Conservation (phyloP, 345 rosid species). For the Draba incana region DNA sequence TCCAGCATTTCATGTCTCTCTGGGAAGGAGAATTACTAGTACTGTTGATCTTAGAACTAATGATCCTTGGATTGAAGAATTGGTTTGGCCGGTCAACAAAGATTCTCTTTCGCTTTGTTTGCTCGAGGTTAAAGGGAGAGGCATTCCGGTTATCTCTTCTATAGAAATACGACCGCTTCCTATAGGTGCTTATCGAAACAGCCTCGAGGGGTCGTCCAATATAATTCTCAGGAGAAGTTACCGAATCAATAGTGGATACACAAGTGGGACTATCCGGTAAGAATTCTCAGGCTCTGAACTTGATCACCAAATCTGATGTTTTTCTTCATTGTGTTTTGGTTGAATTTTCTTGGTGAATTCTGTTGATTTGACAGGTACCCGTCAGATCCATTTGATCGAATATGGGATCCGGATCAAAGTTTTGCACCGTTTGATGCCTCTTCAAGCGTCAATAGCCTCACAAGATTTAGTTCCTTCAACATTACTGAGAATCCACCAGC, state of each 20-base stretch:
- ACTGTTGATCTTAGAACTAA: constrained; percentile 59
- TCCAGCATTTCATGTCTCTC: constrained; percentile 70
- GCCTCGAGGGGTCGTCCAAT: constrained; percentile 46
- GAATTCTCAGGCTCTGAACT: not conserved
- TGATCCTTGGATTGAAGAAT: constrained; percentile 87
- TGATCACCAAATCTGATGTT: constrained; percentile 7
- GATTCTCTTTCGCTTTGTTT: constrained; percentile 64
- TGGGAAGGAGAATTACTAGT: constrained; percentile 63
- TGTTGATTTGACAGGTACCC: constrained; percentile 64
- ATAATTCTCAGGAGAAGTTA: constrained; percentile 60
- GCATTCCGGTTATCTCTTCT: constrained; percentile 77
- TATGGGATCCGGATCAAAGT: constrained; percentile 80
- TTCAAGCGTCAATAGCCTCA: constrained; percentile 43
- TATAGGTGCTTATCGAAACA: constrained; percentile 61
- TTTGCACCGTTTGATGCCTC: constrained; percentile 66
- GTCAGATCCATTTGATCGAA: constrained; percentile 74
- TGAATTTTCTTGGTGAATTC: not conserved
- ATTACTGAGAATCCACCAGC: constrained; percentile 63
- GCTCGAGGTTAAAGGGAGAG: constrained; percentile 49
- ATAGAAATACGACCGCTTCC: constrained; percentile 85
- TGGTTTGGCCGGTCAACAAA: constrained; percentile 59
- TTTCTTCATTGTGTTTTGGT: constrained; percentile 18
- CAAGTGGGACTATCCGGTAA: constrained; percentile 66
- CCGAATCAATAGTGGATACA: constrained; percentile 71
- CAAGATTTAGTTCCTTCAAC: constrained; percentile 45